Evolutionary conservation across 768 basidiomycete genomes (phyloP), one percentile per base, ranked within the genome.

Genomic region (Solioccasus polychromus): DNA sequence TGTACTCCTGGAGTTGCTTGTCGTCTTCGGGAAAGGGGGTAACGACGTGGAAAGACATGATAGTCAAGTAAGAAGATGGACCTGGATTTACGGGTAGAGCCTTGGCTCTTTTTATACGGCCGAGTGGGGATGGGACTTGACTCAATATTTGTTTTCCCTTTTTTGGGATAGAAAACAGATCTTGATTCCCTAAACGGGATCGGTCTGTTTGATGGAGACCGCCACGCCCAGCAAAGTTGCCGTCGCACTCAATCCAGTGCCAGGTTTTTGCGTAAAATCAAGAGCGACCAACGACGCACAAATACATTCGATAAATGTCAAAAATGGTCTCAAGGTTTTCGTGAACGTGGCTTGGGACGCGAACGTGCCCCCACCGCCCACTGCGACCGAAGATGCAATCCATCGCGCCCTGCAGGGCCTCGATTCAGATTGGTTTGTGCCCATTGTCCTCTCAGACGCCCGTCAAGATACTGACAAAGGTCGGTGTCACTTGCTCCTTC

Each of bases 251-350:
- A 66, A 74, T 17, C 87, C 88, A 24, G 66, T 70, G 20, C 70
- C 88, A 23, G 87, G 83, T 5, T 89, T 88, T 62, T 87, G 85
- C 60, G 57, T 88, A 44, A 89, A 88, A 63, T 75, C 84, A 1
- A 57, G 70, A 15, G 67, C 74, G 0, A 57, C 75, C 4, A 69
- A 74, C 35, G 62, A 74, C 5, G 70, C 69, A 1, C 48, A 71
- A 3, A 42, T 55, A 14, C 57, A 42, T n/a, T 29, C 45, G 18
- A 48, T 55, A 24, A 41, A 32, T 8, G 66, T 84, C 17, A 69
- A 75, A 10, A 63, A 70, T 28, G 76, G 74, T 20, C 61, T 67
- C 48, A 89, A 91, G 64, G 63, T 88, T 26, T 91, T 91, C 60
- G 66, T 88, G 24, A 91, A 91, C 55, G 68, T 91, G 12, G 78